phyloP scores from a whole-genome alignment of 2,329 filamentous ascomycete species.

The Didymellaceae sp. region DNA sequence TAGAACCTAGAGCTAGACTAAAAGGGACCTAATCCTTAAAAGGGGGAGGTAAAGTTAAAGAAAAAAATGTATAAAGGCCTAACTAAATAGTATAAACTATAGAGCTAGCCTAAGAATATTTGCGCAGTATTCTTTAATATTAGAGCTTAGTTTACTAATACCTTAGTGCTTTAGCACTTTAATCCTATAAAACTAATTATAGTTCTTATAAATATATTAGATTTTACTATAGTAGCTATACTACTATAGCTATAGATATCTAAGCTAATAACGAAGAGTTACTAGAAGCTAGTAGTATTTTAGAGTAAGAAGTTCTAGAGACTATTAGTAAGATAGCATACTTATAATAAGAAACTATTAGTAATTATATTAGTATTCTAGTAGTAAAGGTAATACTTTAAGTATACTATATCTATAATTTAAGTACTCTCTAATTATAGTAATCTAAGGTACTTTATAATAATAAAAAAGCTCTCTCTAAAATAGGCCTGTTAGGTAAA shows the following conservation, averaged over 20 bases:
- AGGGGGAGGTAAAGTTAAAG: background rate
- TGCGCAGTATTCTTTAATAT: background rate
- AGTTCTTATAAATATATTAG: background rate
- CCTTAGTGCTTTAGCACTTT: background rate
- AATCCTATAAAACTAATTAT: background rate
- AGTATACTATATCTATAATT: background rate
- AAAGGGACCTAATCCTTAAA: background rate
- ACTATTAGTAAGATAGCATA: background rate
- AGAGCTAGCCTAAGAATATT: background rate
- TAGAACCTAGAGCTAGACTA: background rate
- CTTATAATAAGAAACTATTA: conserved; percentile 5
- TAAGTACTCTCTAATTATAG: conserved; percentile 5
- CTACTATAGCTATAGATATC: background rate
- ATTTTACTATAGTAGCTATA: background rate
- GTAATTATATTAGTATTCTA: background rate
- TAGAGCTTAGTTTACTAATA: background rate
- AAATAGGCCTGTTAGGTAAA: background rate
- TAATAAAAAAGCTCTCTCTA: background rate
- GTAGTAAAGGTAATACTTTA: conserved; percentile 3
- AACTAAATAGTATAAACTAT: too few relatives aligned
- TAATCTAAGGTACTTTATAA: background rate
- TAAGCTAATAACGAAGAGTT: background rate
- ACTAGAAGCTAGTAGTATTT: conserved; percentile 6
- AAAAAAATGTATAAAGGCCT: background rate
- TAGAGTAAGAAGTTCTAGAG: background rate